Percentiles rank a stretch among this genome's conserved stretches.
These are phyloP conservation scores for Hypoxylon rubiginosum DNA, from an alignment of 2,329 filamentous ascomycete species.

Conservation along the genomic window DNA sequence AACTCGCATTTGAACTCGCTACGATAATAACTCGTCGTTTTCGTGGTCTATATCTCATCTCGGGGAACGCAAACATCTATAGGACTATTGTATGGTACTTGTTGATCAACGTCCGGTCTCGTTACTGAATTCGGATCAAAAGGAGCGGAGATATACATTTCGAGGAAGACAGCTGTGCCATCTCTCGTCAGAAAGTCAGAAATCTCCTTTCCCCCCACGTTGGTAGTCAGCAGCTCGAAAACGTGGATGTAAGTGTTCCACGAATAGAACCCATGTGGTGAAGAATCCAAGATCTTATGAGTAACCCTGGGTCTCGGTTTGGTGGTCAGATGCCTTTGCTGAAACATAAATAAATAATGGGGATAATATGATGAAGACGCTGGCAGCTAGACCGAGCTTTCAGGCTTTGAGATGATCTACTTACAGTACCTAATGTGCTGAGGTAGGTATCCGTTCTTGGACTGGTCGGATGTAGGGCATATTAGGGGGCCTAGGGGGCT, in stretches of 20 bases:
- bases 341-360: background rate
- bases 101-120: background rate
- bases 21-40: background rate
- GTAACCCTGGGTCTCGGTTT: background rate
- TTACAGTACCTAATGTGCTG: too few species aligned
- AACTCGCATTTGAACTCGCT: too few species aligned
- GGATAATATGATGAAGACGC: too few species aligned
- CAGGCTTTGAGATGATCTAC: too few species aligned
- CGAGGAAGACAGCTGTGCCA: constrained; percentile 5
- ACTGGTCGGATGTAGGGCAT: too few species aligned
- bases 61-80: background rate
- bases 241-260: constrained; percentile 1
- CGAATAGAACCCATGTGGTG: constrained; percentile 24
- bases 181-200: constrained; percentile 33
- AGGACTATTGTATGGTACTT: background rate
- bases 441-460: too few species aligned
- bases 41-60: background rate
- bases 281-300: constrained; percentile 1
- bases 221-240: constrained; percentile 16
- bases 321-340: background rate
- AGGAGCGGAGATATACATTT: background rate
- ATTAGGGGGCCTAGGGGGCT: too few species aligned
- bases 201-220: constrained; percentile 11
- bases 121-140: background rate
- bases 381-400: too few species aligned